A percentile compares a stretch with the other conserved stretches of the same genome.
These are phyloP conservation scores for Chaetomium strumarium DNA, from an alignment of 2,329 filamentous ascomycete genomes.

Conservation along the genomic window DNA sequence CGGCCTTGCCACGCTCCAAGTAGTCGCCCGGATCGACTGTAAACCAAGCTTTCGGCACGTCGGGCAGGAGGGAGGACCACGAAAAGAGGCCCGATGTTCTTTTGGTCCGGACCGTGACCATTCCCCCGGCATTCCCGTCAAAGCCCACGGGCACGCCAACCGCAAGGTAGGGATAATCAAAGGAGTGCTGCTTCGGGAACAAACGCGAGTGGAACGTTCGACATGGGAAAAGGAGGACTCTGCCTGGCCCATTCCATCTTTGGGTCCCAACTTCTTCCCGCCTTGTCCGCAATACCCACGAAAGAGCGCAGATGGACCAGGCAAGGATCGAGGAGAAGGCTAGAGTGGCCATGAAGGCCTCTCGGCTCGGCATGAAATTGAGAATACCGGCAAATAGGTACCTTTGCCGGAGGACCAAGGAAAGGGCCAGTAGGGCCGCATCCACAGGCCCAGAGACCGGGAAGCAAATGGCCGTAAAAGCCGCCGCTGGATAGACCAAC, in stretches of 20 bases:
- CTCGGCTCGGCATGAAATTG: neutral
- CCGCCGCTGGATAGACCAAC: neutral
- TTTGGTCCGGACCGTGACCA: constrained; percentile 45
- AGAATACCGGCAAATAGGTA: neutral
- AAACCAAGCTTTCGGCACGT: constrained; percentile 44
- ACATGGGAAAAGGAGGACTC: constrained; percentile 57
- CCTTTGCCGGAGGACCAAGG: constrained; percentile 1
- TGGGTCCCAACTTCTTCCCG: neutral
- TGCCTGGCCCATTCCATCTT: constrained; percentile 27
- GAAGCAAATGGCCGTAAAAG: constrained; percentile 7
- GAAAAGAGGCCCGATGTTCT: constrained; percentile 21
- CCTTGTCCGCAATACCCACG: constrained; percentile 2
- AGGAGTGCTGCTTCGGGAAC: constrained; percentile 63
- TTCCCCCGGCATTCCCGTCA: constrained; percentile 46
- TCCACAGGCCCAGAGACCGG: constrained; percentile 2
- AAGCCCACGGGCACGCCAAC: constrained; percentile 63
- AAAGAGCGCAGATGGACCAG: constrained; percentile 11
- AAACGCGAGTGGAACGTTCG: constrained; percentile 59
- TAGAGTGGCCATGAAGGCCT: neutral
- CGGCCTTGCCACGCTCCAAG: constrained; percentile 47
- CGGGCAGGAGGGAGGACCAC: constrained; percentile 29
- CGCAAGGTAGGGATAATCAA: constrained; percentile 65
- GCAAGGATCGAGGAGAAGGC: neutral
- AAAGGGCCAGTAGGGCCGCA: constrained; percentile 6
- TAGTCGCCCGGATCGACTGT: constrained; percentile 56